A percentile compares a stretch with the other conserved stretches of the same genome.
Evolutionary conservation across 495 filamentous ascomycete species (phyloP).

Genomic region (Lasiosphaeria miniovina): DNA sequence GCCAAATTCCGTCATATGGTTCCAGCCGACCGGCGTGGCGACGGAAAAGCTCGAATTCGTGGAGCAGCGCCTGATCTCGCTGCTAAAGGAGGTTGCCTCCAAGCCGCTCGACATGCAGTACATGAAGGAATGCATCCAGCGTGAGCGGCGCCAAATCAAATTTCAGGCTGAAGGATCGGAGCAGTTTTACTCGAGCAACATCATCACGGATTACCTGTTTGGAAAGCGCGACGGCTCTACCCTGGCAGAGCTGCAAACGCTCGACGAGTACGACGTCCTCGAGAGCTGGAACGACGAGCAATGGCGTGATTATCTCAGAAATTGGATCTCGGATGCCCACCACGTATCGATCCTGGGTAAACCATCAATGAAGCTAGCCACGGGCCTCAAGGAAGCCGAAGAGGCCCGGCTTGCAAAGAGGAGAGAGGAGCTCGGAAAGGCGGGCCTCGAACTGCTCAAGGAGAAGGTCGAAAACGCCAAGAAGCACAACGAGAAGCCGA

Average conservation of each 20-base stretch:
- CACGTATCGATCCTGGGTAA: conserved; percentile 88
- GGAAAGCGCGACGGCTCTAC: conserved; percentile 82
- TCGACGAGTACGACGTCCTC: conserved; percentile 73
- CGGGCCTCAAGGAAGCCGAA: conserved; percentile 71
- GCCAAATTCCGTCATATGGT: conserved; percentile 77
- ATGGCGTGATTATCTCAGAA: conserved; percentile 77
- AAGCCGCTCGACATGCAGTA: conserved; percentile 86
- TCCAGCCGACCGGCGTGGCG: conserved; percentile 78
- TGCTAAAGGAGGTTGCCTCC: conserved; percentile 73
- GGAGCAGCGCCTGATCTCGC: conserved; percentile 77
- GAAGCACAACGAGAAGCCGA: conserved; percentile 75
- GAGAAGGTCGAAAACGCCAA: conserved; percentile 77
- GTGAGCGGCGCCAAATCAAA: conserved; percentile 74
- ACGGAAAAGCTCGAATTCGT: conserved; percentile 81
- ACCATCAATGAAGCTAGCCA: conserved; percentile 67
- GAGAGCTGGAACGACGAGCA: conserved; percentile 76
- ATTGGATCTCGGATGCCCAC: conserved; percentile 80
- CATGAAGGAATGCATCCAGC: conserved; percentile 76
- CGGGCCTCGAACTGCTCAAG: conserved; percentile 63
- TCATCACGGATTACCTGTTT: conserved; percentile 90
- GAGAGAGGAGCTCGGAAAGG: conserved; percentile 47
- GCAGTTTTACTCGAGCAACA: conserved; percentile 69
- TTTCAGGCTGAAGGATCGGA: conserved; percentile 74
- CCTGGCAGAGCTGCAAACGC: conserved; percentile 61
- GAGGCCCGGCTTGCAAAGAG: conserved; percentile 54